Evolutionary conservation across 306 rosid species (phyloP).

Genomic region (Cotoneaster glaucophyllus): DNA sequence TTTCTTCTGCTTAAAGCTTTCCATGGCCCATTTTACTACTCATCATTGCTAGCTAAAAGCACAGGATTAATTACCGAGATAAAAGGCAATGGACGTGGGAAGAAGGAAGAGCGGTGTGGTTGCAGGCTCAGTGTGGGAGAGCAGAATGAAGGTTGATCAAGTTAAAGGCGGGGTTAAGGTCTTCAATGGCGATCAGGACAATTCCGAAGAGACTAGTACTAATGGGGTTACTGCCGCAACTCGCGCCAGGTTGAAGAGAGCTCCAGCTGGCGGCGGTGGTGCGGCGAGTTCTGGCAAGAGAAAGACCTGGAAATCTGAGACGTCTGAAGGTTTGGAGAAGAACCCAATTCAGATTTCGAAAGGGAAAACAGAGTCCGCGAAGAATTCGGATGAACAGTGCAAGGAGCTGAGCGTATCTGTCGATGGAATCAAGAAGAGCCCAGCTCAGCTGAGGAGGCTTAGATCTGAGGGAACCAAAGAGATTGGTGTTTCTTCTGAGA

Average conservation of each 20-base stretch:
- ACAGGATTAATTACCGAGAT: neutral
- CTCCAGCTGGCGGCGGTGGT: constrained; percentile 20
- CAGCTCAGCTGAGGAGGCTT: constrained; percentile 33
- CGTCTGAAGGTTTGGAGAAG: constrained; percentile 35
- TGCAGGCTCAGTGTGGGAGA: constrained; percentile 87
- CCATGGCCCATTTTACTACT: constrained; percentile 19
- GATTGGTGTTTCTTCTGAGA: constrained; percentile 18
- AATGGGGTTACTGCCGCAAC: constrained; percentile 2
- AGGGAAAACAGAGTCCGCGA: constrained; percentile 32
- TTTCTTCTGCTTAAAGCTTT: constrained; percentile 52
- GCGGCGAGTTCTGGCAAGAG: constrained; percentile 40
- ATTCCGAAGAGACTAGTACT: constrained; percentile 8
- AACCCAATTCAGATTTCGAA: constrained; percentile 29
- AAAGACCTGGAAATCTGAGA: constrained; percentile 62
- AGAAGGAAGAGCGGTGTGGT: constrained; percentile 41
- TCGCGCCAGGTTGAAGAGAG: constrained; percentile 26
- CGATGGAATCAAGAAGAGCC: constrained; percentile 44
- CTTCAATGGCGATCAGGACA: constrained; percentile 46
- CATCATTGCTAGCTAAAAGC: constrained; percentile 11
- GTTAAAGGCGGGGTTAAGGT: constrained; percentile 75
- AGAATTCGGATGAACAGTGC: constrained; percentile 29
- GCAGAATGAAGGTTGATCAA: constrained; percentile 73
- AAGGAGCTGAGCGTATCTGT: constrained; percentile 30
- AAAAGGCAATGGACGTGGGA: constrained; percentile 39
- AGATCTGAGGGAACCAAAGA: constrained; percentile 39